phyloP scores from a whole-genome alignment of 495 filamentous ascomycete genomes.

The Penicillium desertorum region DNA sequence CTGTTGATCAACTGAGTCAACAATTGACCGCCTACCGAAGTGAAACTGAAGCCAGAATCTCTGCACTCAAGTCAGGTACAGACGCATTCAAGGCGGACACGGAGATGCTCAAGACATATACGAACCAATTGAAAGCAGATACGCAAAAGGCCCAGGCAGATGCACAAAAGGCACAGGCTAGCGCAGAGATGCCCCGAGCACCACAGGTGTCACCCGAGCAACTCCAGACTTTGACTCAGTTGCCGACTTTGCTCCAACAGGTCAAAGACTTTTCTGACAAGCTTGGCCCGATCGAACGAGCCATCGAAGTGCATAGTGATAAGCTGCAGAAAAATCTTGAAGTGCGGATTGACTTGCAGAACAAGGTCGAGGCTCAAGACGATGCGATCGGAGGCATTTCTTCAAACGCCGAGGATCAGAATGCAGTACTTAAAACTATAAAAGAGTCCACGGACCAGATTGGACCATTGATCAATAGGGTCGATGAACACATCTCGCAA shows the following conservation, averaged over 20 bases:
- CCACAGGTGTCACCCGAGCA: not conserved
- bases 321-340: not conserved
- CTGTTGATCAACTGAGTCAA: constrained; percentile 7
- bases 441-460: not conserved
- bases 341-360: not conserved
- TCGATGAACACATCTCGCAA: not conserved
- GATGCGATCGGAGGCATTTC: not conserved
- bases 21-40: not conserved
- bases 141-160: not conserved
- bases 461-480: not conserved
- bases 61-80: not conserved
- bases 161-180: not conserved
- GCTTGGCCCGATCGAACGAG: not conserved
- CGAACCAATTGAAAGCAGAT: not conserved
- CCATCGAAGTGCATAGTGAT: not conserved
- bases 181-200: not conserved
- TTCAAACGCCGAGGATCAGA: not conserved
- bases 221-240: not conserved
- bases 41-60: constrained; percentile 6
- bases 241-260: not conserved
- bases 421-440: not conserved
- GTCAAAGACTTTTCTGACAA: not conserved
- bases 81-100: not conserved
- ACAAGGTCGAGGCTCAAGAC: not conserved
- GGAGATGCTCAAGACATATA: not conserved